These are phyloP conservation scores for Hypoxylon sp. DNA, from an alignment of 2,329 filamentous ascomycete species.

Conservation along the genomic window DNA sequence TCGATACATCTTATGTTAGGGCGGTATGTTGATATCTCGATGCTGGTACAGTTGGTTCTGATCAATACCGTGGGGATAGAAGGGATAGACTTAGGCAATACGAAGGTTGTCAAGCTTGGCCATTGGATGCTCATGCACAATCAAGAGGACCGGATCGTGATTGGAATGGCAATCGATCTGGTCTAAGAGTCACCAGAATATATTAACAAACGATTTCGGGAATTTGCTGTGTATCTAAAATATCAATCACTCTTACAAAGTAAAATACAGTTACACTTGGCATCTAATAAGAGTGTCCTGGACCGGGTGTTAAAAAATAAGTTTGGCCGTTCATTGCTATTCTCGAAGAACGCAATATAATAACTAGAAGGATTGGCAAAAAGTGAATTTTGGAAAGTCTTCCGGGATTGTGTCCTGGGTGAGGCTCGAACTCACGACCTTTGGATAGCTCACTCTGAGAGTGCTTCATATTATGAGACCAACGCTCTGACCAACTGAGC, in stretches of 20 bases:
- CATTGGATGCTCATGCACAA: background rate
- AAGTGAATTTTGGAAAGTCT: background rate
- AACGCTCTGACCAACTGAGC: conserved; percentile 27
- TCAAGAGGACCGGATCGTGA: background rate
- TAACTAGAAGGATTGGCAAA: background rate
- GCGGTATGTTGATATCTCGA: background rate
- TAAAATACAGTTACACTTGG: too few relatives aligned
- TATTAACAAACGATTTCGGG: too few relatives aligned
- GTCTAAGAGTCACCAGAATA: background rate
- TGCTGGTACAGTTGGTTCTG: background rate
- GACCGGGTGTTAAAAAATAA: too few relatives aligned
- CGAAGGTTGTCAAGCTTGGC: background rate
- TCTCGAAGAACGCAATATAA: background rate
- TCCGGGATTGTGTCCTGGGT: conserved; percentile 57
- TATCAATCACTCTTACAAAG: too few relatives aligned
- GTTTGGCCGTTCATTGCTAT: too few relatives aligned
- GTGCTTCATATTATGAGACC: conserved; percentile 26
- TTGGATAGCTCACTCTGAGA: conserved; percentile 55
- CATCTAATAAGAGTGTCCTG: too few relatives aligned
- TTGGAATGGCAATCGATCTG: background rate
- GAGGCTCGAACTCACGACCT: conserved; percentile 68
- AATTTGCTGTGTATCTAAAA: too few relatives aligned
- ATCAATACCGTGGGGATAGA: background rate
- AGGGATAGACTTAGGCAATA: background rate
- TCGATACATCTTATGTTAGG: background rate